These are phyloP conservation scores for Eucalyptus curtisii DNA, from an alignment of 345 rosid genomes.

Conservation along the genomic window DNA sequence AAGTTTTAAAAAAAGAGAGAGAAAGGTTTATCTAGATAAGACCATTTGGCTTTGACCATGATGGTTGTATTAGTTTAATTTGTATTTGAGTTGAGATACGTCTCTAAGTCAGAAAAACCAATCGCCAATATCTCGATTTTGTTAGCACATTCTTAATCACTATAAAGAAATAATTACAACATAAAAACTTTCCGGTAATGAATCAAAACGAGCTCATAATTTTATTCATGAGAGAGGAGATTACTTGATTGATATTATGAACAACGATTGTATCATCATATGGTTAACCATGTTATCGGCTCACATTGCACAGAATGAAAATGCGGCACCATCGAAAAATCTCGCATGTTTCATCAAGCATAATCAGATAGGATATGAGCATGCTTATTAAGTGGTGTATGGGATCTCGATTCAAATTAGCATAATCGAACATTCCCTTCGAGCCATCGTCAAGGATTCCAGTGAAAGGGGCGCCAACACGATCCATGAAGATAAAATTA, in stretches of 20 bases:
- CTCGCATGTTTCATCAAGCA: fast-evolving
- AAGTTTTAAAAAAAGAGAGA: neutral
- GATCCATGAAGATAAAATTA: fast-evolving
- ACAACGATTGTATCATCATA: fast-evolving
- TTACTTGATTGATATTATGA: fast-evolving
- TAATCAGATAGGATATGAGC: neutral
- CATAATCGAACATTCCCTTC: neutral
- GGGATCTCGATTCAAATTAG: neutral
- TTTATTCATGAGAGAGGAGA: neutral
- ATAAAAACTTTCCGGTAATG: fast-evolving
- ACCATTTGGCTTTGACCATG: neutral
- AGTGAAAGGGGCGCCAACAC: fast-evolving
- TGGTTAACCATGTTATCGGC: neutral
- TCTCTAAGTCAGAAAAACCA: neutral
- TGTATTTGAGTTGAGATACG: neutral
- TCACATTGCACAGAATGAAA: fast-evolving
- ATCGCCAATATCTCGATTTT: neutral
- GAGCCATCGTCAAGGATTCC: neutral
- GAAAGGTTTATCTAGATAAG: fast-evolving
- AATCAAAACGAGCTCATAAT: neutral
- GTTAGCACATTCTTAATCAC: fast-evolving
- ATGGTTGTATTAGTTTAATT: neutral
- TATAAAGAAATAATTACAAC: neutral
- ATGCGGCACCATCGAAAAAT: fast-evolving
- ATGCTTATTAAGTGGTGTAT: neutral